Base-by-base conservation (phyloP, 2,329 filamentous ascomycete species). In the Cytospora piceae region DNA sequence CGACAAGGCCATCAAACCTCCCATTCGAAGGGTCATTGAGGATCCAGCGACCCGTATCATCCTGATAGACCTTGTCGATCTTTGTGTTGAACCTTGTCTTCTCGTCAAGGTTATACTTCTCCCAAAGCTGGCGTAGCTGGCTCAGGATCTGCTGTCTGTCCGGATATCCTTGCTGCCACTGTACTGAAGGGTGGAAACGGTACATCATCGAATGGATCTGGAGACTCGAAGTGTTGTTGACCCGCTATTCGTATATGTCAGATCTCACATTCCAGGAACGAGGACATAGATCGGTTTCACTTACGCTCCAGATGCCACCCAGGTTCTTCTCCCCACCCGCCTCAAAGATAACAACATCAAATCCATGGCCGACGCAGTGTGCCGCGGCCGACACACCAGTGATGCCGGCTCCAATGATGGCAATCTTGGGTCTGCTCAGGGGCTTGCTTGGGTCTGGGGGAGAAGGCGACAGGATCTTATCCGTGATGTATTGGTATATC, bases 141-240 rank as follows among this genome's bases (percentile, higher is more conserved):
- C 83, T 82, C 53, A 94, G 81, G 67, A 96, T 95, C 75, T 94
- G 87, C 69, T 89, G 80, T 58, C 91, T 88, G 67, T 89, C 84
- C 0, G 93, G 93, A 72, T 96, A 96, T n/a, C 91, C 91, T 34
- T 82, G 80, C 39, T 85, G 80, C 87, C 91, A 96, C 67, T 85
- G 82, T 1, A 96, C 86, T 0, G 90, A 90, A 0, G 93, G 93
- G 70, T 94, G 91, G 74, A 96, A 96, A 27, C 92, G 86, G 76
- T 94, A 96, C 92, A 95, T 95, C 65, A 94, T 76, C 24, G 88
- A 92, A 75, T 96, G 91, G 27, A 96, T 94, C 73, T 95, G 92
- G 0, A 96, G 83, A 20, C 90, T 87, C 0, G 91, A 94, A 0
- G 91, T 94, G 60, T 90, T 91, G 78, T 95, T 94, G 51, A 95